phyloP scores from a whole-genome alignment of 2,329 filamentous ascomycete genomes.

The Dendryphion nanum region DNA sequence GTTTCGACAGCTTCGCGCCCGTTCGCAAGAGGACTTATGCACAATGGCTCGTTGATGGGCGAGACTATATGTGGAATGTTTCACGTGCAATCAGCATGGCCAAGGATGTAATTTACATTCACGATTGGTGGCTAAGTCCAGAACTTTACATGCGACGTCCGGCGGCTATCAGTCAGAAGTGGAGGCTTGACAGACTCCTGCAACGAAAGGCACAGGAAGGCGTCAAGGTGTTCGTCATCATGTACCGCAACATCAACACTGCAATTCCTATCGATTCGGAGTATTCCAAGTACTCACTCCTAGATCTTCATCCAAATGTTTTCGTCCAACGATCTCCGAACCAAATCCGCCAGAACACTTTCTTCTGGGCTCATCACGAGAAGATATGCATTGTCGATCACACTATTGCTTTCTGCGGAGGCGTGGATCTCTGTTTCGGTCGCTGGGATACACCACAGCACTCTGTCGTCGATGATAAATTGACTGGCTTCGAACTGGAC shows the following conservation, averaged over 20 bases:
- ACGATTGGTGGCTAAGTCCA: slow-evolving; percentile 98
- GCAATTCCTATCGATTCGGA: slow-evolving; percentile 97
- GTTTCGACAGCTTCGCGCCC: slow-evolving; percentile 92
- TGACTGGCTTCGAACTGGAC: slow-evolving; percentile 85
- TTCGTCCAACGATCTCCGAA: slow-evolving; percentile 96
- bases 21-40: slow-evolving; percentile 83
- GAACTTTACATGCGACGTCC: slow-evolving; percentile 94
- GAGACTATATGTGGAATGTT: slow-evolving; percentile 99
- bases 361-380: slow-evolving; percentile 99
- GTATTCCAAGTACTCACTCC: slow-evolving; percentile 93
- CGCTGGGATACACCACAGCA: slow-evolving; percentile 97
- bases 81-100: slow-evolving; percentile 96
- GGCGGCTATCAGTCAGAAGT: slow-evolving; percentile 95
- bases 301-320: slow-evolving; percentile 93
- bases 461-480: slow-evolving; percentile 84
- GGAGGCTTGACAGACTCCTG: slow-evolving; percentile 90
- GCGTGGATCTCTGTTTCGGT: slow-evolving; percentile 94
- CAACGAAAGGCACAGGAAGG: slow-evolving; percentile 91
- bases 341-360: slow-evolving; percentile 97
- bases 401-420: slow-evolving; percentile 91
- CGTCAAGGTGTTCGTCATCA: slow-evolving; percentile 95
- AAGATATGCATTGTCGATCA: slow-evolving; percentile 98
- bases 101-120: slow-evolving; percentile 96
- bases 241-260: slow-evolving; percentile 96
- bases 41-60: slow-evolving; percentile 93